Evolutionary conservation across 164 flowering plant species (phyloP), one percentile per base, ranked within the genome.

Genomic region (Liquidambar formosana): DNA sequence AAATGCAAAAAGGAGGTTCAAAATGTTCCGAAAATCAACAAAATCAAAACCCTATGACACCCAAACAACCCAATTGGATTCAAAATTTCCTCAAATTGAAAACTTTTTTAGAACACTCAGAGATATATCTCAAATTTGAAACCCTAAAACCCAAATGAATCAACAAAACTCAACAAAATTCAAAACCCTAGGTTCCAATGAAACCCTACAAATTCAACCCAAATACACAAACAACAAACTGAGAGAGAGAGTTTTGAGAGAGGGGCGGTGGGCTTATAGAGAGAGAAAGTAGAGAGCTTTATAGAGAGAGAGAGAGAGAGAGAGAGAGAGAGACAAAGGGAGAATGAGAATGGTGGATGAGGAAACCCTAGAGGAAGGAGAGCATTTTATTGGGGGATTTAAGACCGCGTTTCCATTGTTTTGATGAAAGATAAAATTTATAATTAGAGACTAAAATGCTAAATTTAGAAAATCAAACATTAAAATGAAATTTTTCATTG

Each of bases 341-440:
- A 27, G 56, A 45, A 25, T 26, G 64, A 16, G 45, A 57, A 65
- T 46, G 23, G 53, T 28, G 56, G 48, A 41, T 66, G 62, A 23
- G 12, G 63, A 63, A 73, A 75, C 77, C 79, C 77, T 70, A 69
- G 44, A 26, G 56, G 26, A 38, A 48, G 48, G 58, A 11, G 65
- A 56, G 23, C 57, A 33, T 59, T 65, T 76, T 74, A 52, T 73
- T 12, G 74, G 70, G 67, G 57, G 54, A n/a, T 44, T 28, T 64
- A 48, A 64, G 79, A 79, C 80, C 85, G 79, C 80, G 85, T 76
- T 25, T 52, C 23, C 49, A n/a, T n/a, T 54, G 80, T 75, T 61
- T 6, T 69, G 62, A 61, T 66, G 67, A 62, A 75, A 75, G 11
- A 49, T 64, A 63, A 65, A 65, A 41, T 51, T 72, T 61, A 19